phyloP scores from a whole-genome alignment of 768 basidiomycete species.

The Pleurotus giganteus region DNA sequence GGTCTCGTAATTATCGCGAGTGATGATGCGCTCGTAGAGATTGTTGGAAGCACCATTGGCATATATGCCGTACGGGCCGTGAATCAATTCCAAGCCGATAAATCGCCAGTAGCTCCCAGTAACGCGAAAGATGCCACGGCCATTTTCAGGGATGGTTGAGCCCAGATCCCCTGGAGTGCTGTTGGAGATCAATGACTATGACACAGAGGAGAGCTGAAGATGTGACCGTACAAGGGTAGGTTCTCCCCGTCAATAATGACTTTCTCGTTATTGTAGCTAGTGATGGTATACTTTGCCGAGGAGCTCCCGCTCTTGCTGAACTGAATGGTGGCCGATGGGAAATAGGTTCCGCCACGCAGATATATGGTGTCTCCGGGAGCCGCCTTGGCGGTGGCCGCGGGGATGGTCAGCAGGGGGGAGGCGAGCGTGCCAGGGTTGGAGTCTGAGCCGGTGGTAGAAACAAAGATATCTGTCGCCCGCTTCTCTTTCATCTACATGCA shows the following conservation, averaged over 20 bases:
- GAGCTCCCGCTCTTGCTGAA: background rate
- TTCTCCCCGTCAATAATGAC: constrained; percentile 2
- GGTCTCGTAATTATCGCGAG: constrained; percentile 2
- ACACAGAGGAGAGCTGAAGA: background rate
- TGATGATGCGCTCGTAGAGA: background rate
- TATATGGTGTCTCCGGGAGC: background rate
- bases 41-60: constrained; percentile 1
- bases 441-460: background rate
- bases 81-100: background rate
- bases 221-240: background rate
- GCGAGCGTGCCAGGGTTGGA: background rate
- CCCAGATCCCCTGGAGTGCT: background rate
- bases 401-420: background rate
- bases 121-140: background rate
- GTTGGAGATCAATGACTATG: background rate
- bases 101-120: constrained; percentile 2
- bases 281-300: background rate
- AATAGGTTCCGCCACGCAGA: background rate
- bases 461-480: background rate
- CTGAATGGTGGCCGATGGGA: background rate
- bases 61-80: background rate
- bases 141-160: background rate
- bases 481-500: background rate
- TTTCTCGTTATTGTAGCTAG: background rate
- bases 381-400: background rate